Evolutionary conservation across 306 rosid genomes (phyloP), one percentile per base, ranked within the genome.

Genomic region (Psophocarpus tetragonolobus): DNA sequence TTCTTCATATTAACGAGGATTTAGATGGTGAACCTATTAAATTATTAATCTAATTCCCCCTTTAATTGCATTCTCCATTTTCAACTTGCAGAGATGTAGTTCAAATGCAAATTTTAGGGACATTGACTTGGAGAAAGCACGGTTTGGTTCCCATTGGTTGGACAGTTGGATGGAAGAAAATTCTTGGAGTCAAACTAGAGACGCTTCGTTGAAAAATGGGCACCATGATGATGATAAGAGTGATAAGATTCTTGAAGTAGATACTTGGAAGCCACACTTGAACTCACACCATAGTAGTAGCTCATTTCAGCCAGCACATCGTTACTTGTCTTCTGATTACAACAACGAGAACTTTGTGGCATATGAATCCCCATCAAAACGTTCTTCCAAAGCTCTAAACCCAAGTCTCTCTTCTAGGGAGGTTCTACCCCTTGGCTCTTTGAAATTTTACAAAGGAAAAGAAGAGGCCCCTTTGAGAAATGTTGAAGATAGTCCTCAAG

Each of bases 211-310:
- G 74, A 91, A 67, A 82, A 86, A 72, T 27, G 68, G 54, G 7
- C 77, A 54, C 5, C 27, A 56, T 11, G 87, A 88, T 74, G 97
- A 91, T 76, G 90, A 84, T 42, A 95, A 90, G 83, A 84, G 82
- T 33, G 99, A 92, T 88, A 95, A 95, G 80, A 88, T 92, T 80
- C 97, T 95, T 14, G 99, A 95, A 90, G 96, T 95, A 32, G 99
- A 95, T 81, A 92, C 97, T 17, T 92, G 99, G 99, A 91, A 89
- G 84, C 94, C 97, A 64, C 89, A 86, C 82, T 48, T 90, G 83
- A 87, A 77, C 41, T 58, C 90, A 38, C 88, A 87, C 36, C 87
- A 77, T 20, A 77, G 82, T 6, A 74, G 73, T 7, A 84, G 44
- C 77, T 67, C 85, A 68, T 87, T 76, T 56, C 85, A 87, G 60